phyloP scores from a whole-genome alignment of 768 basidiomycete genomes.

The Lactarius trivialis region DNA sequence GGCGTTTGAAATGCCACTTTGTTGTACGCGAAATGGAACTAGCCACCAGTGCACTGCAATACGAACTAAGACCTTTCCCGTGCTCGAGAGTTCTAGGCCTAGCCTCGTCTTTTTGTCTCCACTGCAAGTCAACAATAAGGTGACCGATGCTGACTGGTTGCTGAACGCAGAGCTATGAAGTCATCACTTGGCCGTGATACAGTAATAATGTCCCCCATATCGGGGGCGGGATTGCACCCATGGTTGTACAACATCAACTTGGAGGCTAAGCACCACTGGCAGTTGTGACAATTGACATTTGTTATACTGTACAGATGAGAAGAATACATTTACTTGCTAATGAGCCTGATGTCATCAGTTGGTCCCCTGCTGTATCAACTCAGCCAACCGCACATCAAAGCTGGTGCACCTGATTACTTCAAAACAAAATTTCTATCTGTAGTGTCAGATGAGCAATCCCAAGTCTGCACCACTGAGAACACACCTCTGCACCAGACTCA shows the following conservation, averaged over 20 bases:
- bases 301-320: neutral
- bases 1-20: neutral
- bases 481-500: conserved; percentile 2
- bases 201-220: too few species aligned
- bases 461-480: neutral
- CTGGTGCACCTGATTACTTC: neutral
- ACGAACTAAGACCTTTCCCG: neutral
- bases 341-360: neutral
- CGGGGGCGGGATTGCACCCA: too few species aligned
- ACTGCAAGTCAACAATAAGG: neutral
- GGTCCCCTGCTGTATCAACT: neutral
- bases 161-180: too few species aligned
- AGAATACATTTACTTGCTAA: neutral
- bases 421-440: neutral
- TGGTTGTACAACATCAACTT: too few species aligned
- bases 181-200: too few species aligned
- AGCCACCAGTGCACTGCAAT: neutral
- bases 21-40: neutral
- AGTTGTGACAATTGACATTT: too few species aligned
- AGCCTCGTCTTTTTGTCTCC: neutral
- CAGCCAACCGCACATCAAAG: neutral
- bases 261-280: too few species aligned
- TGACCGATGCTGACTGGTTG: too few species aligned
- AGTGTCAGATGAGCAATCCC: neutral
- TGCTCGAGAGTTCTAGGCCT: neutral